Evolutionary conservation across 805 yeast species (phyloP), one percentile per base, ranked within the genome.

Genomic region (Saccharomycodes ludwigii): DNA sequence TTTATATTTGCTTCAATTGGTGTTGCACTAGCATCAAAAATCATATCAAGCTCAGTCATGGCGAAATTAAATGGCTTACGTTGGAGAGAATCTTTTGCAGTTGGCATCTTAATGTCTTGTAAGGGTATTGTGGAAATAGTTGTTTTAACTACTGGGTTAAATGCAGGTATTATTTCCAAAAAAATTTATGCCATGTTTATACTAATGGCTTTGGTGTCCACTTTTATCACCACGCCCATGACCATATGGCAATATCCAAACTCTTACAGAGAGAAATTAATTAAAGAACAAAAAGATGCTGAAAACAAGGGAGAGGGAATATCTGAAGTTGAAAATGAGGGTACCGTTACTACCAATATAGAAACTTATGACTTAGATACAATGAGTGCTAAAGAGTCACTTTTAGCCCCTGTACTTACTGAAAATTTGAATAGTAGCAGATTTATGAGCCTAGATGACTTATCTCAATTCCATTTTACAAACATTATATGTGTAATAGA

Each of bases 111-210:
- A 42, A 81, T 81, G 91, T 78, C 88, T 5, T 81, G 94, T 64
- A 81, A 81, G 54, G 94, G 94, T 54, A 78, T 80, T 40, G 91
- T 80, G 16, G 93, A 80, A 54, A 76, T 80, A 49, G 86, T 80
- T 25, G 91, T 80, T 14, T 60, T 80, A 40, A 73, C 71, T 25
- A 73, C 77, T 16, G 94, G 94, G 30, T 61, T 79, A 34, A 73
- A 69, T 38, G 79, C 91, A 4, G 69, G 70, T 1, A 81, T 81
- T 33, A 71, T 81, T 31, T 61, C 73, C 4, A 63, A 65, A 35
- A 72, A 69, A 38, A 73, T 75, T 2, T 81, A 71, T 50, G 76
- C 86, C 12, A 81, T 81, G 86, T 79, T 81, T 47, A 71, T 81
- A 34, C 71, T 81, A 23, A 81, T 81, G 94, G 85, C 93, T 0